A percentile compares a stretch with the other conserved stretches of the same genome.
phyloP scores from a whole-genome alignment of 2,329 filamentous ascomycete genomes.

The Graphium sp. region DNA sequence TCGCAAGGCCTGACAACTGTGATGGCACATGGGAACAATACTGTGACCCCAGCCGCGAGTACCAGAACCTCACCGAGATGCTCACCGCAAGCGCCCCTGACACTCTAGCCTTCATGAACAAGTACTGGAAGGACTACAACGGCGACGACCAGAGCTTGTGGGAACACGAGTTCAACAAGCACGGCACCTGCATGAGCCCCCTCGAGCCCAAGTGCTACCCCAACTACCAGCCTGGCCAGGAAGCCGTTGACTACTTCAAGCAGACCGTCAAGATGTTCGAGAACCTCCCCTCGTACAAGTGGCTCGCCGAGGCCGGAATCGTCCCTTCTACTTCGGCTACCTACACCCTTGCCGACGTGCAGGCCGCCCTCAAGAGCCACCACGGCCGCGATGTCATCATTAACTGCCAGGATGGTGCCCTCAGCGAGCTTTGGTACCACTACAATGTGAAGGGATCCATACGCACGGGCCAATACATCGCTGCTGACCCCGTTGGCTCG shows the following conservation, averaged over 20 bases:
- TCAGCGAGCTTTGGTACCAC: conserved; percentile 44
- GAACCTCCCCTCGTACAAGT: conserved; percentile 44
- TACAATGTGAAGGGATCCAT: conserved; percentile 43
- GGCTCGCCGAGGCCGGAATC: conserved; percentile 44
- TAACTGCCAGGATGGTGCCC: conserved; percentile 28
- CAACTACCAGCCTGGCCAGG: conserved; percentile 39
- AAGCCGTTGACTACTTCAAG: conserved; percentile 54
- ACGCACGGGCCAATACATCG: conserved; percentile 42
- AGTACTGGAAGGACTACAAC: conserved; percentile 54
- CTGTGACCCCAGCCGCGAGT: conserved; percentile 44
- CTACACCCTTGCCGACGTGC: conserved; percentile 42
- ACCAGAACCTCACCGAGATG: conserved; percentile 49
- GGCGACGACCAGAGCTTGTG: conserved; percentile 50
- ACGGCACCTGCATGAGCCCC: conserved; percentile 58
- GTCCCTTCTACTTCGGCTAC: conserved; percentile 33
- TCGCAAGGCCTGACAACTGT: conserved; percentile 43
- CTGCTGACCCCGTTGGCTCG: conserved; percentile 32
- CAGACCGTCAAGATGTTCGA: conserved; percentile 50
- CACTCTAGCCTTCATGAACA: conserved; percentile 49
- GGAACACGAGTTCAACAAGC: conserved; percentile 62
- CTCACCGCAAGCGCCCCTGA: conserved; percentile 35
- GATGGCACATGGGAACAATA: conserved; percentile 51
- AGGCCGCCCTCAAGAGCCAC: conserved; percentile 35
- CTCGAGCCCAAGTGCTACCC: conserved; percentile 50
- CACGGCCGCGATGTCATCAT: conserved; percentile 40